These are phyloP conservation scores for Trifolium pratense DNA, from an alignment of 306 rosid species.

Conservation along the genomic window DNA sequence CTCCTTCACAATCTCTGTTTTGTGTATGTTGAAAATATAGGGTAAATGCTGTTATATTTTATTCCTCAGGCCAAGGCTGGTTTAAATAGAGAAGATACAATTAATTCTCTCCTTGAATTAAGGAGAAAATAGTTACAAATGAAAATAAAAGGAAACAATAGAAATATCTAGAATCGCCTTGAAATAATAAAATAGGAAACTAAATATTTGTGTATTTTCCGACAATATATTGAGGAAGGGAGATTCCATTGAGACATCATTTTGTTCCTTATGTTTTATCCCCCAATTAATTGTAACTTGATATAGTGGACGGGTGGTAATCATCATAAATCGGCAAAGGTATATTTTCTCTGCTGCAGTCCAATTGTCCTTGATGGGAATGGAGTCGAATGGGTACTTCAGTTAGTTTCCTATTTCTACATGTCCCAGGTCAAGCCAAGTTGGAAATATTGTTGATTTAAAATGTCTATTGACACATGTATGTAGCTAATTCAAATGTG, in stretches of 20 bases:
- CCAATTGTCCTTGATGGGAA: constrained; percentile 1
- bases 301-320: background rate
- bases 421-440: constrained; percentile 17
- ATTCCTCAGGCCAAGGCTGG: no score
- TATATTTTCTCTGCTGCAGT: constrained; percentile 12
- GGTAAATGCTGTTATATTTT: no score
- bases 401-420: constrained; percentile 1
- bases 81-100: no score
- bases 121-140: no score
- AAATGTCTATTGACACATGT: constrained; percentile 13
- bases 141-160: no score
- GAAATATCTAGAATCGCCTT: no score
- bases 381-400: background rate
- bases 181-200: no score
- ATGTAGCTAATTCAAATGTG: background rate
- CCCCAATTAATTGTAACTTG: background rate
- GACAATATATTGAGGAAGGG: background rate
- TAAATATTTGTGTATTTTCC: no score
- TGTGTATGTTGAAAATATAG: no score
- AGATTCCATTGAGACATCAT: background rate
- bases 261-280: constrained; percentile 5
- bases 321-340: background rate
- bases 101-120: no score
- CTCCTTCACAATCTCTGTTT: background rate
- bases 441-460: constrained; percentile 2